These are phyloP conservation scores for Conringia planisiliqua DNA, from an alignment of 345 rosid species.

Conservation along the genomic window DNA sequence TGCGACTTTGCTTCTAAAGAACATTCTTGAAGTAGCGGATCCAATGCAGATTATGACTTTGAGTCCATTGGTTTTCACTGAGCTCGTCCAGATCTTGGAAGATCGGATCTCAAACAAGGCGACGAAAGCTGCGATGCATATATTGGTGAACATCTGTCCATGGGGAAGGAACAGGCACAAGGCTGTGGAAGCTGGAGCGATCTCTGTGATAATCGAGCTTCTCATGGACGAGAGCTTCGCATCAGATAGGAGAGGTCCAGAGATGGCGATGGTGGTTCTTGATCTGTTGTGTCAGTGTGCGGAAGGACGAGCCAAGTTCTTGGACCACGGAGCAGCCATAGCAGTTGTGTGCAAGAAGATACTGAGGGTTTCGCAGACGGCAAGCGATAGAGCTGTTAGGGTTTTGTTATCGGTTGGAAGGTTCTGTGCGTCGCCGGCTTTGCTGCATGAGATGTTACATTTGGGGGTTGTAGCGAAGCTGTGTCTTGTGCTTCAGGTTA, in stretches of 20 bases:
- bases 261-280: conserved; percentile 48
- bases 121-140: conserved; percentile 54
- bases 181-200: conserved; percentile 58
- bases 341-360: conserved; percentile 79
- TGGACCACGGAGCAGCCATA: conserved; percentile 60
- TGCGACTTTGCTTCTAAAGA: conserved; percentile 37
- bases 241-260: conserved; percentile 43
- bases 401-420: conserved; percentile 55
- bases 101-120: conserved; percentile 61
- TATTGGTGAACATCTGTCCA: conserved; percentile 45
- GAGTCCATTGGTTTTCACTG: conserved; percentile 39
- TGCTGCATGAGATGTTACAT: conserved; percentile 69
- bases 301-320: conserved; percentile 71
- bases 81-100: conserved; percentile 45
- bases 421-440: conserved; percentile 48
- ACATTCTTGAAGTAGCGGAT: conserved; percentile 53
- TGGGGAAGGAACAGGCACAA: conserved; percentile 73
- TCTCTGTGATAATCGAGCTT: conserved; percentile 50
- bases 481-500: conserved; percentile 62
- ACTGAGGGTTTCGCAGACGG: conserved; percentile 59
- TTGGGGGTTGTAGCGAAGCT: conserved; percentile 68
- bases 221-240: conserved; percentile 56
- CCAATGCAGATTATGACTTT: conserved; percentile 45
- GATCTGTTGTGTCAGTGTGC: conserved; percentile 65
- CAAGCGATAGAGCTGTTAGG: conserved; percentile 61